These are phyloP conservation scores for Schizothecium vesticola DNA, from an alignment of 495 filamentous ascomycete species.

Conservation along the genomic window DNA sequence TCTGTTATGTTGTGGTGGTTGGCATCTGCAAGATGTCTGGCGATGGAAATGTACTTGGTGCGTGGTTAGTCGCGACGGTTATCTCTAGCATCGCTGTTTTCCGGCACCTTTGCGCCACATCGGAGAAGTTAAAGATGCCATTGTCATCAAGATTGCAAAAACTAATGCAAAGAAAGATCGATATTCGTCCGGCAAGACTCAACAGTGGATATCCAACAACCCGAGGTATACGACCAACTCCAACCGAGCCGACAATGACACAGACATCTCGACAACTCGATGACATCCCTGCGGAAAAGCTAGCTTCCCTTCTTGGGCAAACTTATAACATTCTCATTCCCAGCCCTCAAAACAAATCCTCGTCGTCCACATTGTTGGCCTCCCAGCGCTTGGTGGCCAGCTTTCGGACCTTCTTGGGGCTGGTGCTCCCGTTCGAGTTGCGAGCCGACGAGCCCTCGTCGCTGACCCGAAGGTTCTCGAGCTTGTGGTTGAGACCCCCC, in stretches of 20 bases:
- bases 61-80: too few relatives aligned
- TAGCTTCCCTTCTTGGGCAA: neutral
- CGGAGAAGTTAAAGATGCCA: neutral
- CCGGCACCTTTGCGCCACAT: too few relatives aligned
- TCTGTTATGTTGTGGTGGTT: too few relatives aligned
- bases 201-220: neutral
- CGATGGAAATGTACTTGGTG: too few relatives aligned
- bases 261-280: neutral
- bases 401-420: slow-evolving; percentile 39
- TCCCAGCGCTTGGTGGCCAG: slow-evolving; percentile 34
- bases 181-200: neutral
- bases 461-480: slow-evolving; percentile 23
- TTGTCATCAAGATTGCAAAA: neutral
- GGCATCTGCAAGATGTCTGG: too few relatives aligned
- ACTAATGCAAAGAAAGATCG: neutral
- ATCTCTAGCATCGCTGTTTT: too few relatives aligned
- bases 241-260: neutral
- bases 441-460: slow-evolving; percentile 12
- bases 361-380: slow-evolving; percentile 21
- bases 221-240: neutral
- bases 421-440: slow-evolving; percentile 9
- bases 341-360: slow-evolving; percentile 30
- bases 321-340: neutral
- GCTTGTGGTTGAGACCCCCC: slow-evolving; percentile 16
- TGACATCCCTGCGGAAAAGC: neutral